Conservation (phyloP, 2,329 filamentous ascomycete genomes). For the Penicillium digitatum region DNA sequence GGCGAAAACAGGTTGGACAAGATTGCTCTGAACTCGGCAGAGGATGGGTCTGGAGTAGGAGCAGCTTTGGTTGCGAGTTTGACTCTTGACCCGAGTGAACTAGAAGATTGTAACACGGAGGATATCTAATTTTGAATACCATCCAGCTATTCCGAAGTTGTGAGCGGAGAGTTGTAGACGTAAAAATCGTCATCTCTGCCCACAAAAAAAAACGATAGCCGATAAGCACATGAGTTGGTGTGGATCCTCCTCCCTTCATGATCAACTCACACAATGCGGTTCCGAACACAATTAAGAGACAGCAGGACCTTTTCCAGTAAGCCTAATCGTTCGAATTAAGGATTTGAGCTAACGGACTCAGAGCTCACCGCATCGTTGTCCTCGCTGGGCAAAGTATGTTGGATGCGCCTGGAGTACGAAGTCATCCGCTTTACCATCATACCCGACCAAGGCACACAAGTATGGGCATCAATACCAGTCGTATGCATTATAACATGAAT, state of each 20-base stretch:
- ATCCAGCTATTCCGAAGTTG: neutral
- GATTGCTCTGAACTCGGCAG: conserved; percentile 75
- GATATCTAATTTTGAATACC: neutral
- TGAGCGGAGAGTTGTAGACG: neutral
- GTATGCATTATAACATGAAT: conserved; percentile 25
- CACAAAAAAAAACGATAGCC: conserved; percentile 6
- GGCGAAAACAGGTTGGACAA: conserved; percentile 71
- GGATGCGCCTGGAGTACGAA: conserved; percentile 83
- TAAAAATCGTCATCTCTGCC: neutral
- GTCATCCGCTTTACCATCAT: conserved; percentile 92
- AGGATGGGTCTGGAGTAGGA: conserved; percentile 87
- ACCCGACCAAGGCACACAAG: conserved; percentile 88
- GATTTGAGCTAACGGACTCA: conserved; percentile 8
- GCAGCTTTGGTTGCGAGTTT: conserved; percentile 78
- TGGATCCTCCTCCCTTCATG: conserved; percentile 2
- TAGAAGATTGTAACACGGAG: neutral
- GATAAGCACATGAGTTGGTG: conserved; percentile 2
- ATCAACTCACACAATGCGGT: conserved; percentile 29
- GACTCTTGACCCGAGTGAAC: conserved; percentile 28
- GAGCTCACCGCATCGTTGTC: conserved; percentile 61
- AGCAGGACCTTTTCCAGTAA: conserved; percentile 22
- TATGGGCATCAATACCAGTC: conserved; percentile 72
- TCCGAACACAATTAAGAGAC: conserved; percentile 32
- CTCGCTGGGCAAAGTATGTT: conserved; percentile 75
- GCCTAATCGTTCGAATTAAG: neutral